Percentiles rank a stretch among this genome's conserved stretches.
Conservation (phyloP, 371 early-diverging fungal genomes). For the Mortierella sp. region DNA sequence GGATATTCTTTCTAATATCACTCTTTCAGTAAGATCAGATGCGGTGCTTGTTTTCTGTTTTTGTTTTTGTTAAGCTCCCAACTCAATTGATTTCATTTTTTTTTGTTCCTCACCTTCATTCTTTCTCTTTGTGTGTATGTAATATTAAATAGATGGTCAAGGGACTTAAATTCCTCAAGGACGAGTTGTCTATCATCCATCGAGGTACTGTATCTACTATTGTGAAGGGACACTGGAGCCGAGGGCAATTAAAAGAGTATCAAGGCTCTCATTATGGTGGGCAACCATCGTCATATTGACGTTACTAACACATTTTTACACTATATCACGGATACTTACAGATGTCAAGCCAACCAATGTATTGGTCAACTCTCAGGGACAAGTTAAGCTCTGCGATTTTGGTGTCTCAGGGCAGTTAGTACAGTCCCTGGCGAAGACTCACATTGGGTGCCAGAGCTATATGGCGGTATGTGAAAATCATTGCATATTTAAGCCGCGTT, state of each 20-base stretch:
- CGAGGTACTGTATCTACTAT: constrained; percentile 62
- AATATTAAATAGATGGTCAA: constrained; percentile 75
- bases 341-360: constrained; percentile 98
- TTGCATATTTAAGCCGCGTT: background rate
- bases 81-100: constrained; percentile 12
- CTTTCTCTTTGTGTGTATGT: background rate
- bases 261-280: background rate
- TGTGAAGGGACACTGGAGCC: background rate
- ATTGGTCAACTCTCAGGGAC: constrained; percentile 84
- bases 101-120: background rate
- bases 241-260: background rate
- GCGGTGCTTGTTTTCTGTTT: too few species aligned
- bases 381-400: constrained; percentile 96
- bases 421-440: constrained; percentile 92
- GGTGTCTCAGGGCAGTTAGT: constrained; percentile 91
- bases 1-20: constrained; percentile 83
- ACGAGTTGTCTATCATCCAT: constrained; percentile 91
- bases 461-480: constrained; percentile 81
- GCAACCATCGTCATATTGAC: background rate
- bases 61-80: too few species aligned
- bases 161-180: constrained; percentile 91
- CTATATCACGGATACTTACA: constrained; percentile 24
- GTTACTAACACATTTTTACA: background rate
- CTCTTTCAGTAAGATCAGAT: constrained; percentile 69
- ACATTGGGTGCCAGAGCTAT: constrained; percentile 94